These are phyloP conservation scores for Pleodorina starrii DNA, from an alignment of 139 green algal genomes.

Conservation along the genomic window DNA sequence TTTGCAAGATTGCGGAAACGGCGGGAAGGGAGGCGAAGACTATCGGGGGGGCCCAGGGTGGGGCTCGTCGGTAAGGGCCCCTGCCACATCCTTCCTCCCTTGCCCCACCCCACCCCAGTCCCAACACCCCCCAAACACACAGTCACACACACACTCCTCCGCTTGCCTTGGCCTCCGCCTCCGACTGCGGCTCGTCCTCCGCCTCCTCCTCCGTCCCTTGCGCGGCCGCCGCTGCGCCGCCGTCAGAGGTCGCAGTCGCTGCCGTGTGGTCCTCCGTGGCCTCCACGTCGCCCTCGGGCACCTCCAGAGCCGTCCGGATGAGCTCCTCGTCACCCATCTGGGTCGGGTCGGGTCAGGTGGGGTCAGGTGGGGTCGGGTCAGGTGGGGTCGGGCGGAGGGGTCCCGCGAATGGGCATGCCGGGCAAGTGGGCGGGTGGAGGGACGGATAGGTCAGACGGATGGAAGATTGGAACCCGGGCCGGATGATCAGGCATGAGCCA, in stretches of 20 bases:
- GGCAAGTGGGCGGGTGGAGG: background rate
- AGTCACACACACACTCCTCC: background rate
- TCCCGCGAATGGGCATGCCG: background rate
- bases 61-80: too few species aligned
- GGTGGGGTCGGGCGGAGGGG: background rate
- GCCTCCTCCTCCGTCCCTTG: background rate
- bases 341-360: background rate
- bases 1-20: background rate
- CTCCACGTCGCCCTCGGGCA: background rate
- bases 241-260: too few species aligned
- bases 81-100: background rate
- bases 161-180: background rate
- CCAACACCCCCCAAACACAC: background rate
- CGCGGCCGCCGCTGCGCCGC: background rate
- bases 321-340: background rate
- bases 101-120: too few species aligned
- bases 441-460: background rate
- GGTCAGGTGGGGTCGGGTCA: background rate
- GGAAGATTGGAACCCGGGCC: background rate
- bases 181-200: background rate
- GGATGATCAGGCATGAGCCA: background rate
- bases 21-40: background rate
- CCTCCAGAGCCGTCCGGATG: background rate
- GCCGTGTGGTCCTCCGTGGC: background rate
- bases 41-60: background rate